phyloP scores from a whole-genome alignment of 23 red algal genomes.

The Cyanidiococcus yangmingshanensis region DNA sequence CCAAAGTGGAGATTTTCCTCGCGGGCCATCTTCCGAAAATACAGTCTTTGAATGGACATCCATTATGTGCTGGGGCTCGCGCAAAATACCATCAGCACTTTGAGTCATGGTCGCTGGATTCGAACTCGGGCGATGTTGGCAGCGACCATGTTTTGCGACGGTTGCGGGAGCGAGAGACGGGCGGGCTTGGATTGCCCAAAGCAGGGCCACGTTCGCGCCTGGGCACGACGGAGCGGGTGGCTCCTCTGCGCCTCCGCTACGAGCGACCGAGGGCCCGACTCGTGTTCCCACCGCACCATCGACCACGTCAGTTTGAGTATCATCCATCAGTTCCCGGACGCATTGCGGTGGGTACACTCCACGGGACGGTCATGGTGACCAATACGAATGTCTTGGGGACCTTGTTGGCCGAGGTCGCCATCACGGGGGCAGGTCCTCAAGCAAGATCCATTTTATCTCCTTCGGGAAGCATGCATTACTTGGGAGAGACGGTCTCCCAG shows the following conservation, averaged over 20 bases:
- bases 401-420: not conserved
- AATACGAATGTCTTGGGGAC: constrained; percentile 35
- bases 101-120: not conserved
- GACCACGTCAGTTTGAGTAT: constrained; percentile 95
- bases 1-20: not conserved
- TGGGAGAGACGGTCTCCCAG: constrained; percentile 19
- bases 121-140: not conserved
- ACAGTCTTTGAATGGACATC: not conserved
- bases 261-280: not conserved
- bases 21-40: not conserved
- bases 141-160: not conserved
- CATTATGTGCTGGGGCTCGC: not conserved
- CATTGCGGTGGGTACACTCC: constrained; percentile 64
- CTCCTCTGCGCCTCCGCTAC: not conserved
- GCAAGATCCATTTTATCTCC: constrained; percentile 28
- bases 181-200: not conserved
- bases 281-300: constrained; percentile 18
- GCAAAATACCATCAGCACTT: not conserved
- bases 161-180: not conserved
- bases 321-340: constrained; percentile 47
- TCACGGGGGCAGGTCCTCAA: not conserved
- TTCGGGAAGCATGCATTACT: constrained; percentile 17
- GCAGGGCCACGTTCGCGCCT: not conserved
- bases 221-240: not conserved
- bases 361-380: constrained; percentile 53